Evolutionary conservation across 2,329 filamentous ascomycete species (phyloP), one percentile per base, ranked within the genome.

Genomic region (Aureobasidium uvarum): DNA sequence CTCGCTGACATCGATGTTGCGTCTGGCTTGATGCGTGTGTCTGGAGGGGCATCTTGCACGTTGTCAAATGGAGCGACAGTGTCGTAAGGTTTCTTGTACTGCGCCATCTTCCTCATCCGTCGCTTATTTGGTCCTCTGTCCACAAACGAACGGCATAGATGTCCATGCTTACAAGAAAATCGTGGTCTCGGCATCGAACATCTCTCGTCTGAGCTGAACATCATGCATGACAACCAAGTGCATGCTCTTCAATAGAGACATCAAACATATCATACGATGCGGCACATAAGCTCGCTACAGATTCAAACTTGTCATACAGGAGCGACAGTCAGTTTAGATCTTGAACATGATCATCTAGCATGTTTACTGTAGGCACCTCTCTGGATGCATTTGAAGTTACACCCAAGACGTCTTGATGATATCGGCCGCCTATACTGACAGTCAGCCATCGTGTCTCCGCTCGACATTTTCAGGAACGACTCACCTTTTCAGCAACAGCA

Each of bases 401-500:
- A 8, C 10, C 56, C 56, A 60, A 48, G 25, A 6, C 20, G 31
- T n/a, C 13, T 66, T 66, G 54, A 71, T 71, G 38, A 71, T 65
- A 52, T 70, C 69, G 14, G 66, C 67, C 5, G 69, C 69, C 56
- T 60, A 28, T 20, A 38, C 20, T 13, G 36, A 1, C 25, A 33
- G 43, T 60, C n/a, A 60, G 31, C 20, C 25, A 45, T n/a, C 52
- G 31, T 25, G 3, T 20, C 13, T 20, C 23, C 20, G 2, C n/a
- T 25, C 13, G 2, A 2, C 11, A 39, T 11, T 13, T 6, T 5
- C 6, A 3, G 48, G 1, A 25, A 11, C 4, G 3, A 48, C 56
- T 38, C 23, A 60, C 56, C 51, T 69, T 70, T 41, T 71, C 69
- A 11, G 69, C 70, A 48, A 70, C 56, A 43, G 64, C 65, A 56